phyloP scores from a whole-genome alignment of 768 basidiomycete species.

The Gloeostereum incarnatum region DNA sequence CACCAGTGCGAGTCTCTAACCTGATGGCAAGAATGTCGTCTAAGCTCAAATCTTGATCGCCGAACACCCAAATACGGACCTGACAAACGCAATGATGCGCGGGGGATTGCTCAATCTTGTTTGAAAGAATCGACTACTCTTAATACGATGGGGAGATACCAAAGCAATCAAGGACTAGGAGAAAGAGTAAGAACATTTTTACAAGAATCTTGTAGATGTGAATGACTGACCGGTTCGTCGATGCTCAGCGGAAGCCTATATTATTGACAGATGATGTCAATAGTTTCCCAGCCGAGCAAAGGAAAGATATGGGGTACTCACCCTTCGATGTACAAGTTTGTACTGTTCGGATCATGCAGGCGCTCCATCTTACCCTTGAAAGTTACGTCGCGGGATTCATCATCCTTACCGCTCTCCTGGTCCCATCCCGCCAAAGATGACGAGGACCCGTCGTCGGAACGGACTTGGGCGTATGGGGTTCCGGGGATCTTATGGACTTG shows the following conservation, averaged over 20 bases:
- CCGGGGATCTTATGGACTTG: slow-evolving; percentile 81
- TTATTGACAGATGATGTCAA: no score
- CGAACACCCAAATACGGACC: slow-evolving; percentile 30
- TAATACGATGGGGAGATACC: slow-evolving; percentile 62
- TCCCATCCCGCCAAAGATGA: slow-evolving; percentile 13
- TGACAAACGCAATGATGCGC: slow-evolving; percentile 73
- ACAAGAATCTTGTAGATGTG: neutral
- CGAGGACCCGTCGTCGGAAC: slow-evolving; percentile 9
- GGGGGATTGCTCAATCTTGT: slow-evolving; percentile 70
- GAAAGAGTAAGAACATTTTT: neutral
- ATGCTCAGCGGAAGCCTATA: slow-evolving; percentile 15
- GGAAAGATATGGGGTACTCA: no score
- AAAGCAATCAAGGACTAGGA: slow-evolving; percentile 52
- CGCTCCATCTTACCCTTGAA: slow-evolving; percentile 81
- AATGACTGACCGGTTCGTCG: slow-evolving; percentile 8
- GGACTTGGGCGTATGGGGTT: slow-evolving; percentile 44
- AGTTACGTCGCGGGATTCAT: slow-evolving; percentile 11
- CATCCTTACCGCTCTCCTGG: slow-evolving; percentile 10
- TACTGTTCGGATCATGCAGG: slow-evolving; percentile 54
- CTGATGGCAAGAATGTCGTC: slow-evolving; percentile 22
- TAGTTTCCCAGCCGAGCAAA: no score
- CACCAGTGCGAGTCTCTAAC: slow-evolving; percentile 60
- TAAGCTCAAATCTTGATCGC: slow-evolving; percentile 1
- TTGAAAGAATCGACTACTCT: slow-evolving; percentile 73
- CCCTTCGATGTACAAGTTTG: slow-evolving; percentile 80